These are phyloP conservation scores for Candida vaughaniae DNA, from an alignment of 805 yeast genomes.

Conservation along the genomic window DNA sequence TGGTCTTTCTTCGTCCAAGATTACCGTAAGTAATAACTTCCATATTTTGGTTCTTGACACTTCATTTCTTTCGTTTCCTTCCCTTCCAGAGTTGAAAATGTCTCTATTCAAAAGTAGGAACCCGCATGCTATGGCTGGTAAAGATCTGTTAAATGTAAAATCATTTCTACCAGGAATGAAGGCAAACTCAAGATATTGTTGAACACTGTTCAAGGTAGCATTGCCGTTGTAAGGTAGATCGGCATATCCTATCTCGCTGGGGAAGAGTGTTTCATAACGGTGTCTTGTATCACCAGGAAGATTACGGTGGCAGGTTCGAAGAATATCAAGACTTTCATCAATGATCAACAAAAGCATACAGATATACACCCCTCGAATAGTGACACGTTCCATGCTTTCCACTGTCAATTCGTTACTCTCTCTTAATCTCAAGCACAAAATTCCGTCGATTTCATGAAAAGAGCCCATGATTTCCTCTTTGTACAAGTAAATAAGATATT, in stretches of 20 bases:
- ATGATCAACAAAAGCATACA: constrained; percentile 30
- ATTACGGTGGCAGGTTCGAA: constrained; percentile 13
- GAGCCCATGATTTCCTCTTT: constrained; percentile 19
- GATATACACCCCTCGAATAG: constrained; percentile 25
- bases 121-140: constrained; percentile 18
- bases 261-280: constrained; percentile 23
- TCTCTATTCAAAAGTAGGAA: constrained; percentile 24
- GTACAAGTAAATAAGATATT: constrained; percentile 24
- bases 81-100: constrained; percentile 18
- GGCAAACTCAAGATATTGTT: constrained; percentile 3
- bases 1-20: constrained; percentile 9
- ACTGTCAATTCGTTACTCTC: background rate
- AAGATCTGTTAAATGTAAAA: constrained; percentile 11
- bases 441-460: constrained; percentile 14
- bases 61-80: constrained; percentile 10
- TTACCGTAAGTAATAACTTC: constrained; percentile 17
- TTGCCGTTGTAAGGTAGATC: background rate
- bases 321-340: constrained; percentile 27
- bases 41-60: constrained; percentile 7
- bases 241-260: constrained; percentile 17
- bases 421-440: constrained; percentile 13
- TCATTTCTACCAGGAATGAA: background rate
- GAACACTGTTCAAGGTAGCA: constrained; percentile 1
- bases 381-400: background rate
- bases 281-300: constrained; percentile 10